A percentile compares a stretch with the other conserved stretches of the same genome.
phyloP scores from a whole-genome alignment of 805 yeast genomes.

The Saccharomycopsis sp. region DNA sequence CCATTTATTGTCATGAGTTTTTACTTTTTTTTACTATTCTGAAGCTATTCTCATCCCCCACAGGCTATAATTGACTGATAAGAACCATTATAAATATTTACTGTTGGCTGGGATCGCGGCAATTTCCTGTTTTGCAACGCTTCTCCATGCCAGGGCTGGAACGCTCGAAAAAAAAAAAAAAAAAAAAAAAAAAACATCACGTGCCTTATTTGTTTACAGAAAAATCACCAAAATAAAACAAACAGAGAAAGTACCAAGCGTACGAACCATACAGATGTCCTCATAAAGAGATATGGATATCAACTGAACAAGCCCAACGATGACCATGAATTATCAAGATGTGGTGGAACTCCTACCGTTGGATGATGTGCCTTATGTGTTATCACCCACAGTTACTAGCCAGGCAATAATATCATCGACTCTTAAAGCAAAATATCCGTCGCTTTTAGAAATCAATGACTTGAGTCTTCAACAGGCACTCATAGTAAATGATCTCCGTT shows the following conservation, averaged over 20 bases:
- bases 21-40: background rate
- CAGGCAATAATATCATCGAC: conserved; percentile 6
- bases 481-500: conserved; percentile 62
- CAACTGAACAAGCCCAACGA: too few relatives aligned
- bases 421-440: conserved; percentile 12
- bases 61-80: background rate
- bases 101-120: background rate
- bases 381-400: conserved; percentile 6
- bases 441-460: conserved; percentile 8
- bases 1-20: background rate
- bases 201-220: background rate
- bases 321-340: background rate
- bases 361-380: conserved; percentile 3
- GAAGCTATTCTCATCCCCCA: background rate
- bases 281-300: too few relatives aligned
- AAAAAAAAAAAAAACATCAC: conserved; percentile 1
- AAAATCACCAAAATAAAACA: too few relatives aligned
- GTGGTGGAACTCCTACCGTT: conserved; percentile 6
- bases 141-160: background rate
- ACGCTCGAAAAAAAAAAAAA: background rate
- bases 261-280: too few relatives aligned
- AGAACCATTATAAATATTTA: background rate
- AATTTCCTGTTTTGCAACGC: background rate
- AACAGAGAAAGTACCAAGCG: too few relatives aligned
- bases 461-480: conserved; percentile 63